Evolutionary conservation across 139 green algal genomes (phyloP), one percentile per base, ranked within the genome.

Genomic region (Nannochloris sp.): DNA sequence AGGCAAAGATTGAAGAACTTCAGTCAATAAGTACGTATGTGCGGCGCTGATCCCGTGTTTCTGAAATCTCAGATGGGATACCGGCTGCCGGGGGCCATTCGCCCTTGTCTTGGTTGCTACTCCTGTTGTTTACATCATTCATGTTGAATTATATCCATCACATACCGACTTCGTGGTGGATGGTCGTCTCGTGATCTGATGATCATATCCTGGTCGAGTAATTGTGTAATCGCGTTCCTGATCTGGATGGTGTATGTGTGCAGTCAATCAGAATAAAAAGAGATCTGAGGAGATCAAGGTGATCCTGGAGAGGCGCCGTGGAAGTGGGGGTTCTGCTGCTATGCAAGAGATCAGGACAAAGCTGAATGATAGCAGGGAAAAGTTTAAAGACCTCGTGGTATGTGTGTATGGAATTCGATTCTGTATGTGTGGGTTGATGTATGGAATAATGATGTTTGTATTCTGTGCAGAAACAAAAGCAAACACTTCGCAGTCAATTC

Each of bases 351-450:
- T 73, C 20, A 77, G 69, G 65, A 68, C 40, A 17, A 73, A 72
- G 59, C 65, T 77, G 20, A 63, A 63, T 14, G 70, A 73, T 49
- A 29, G 64, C 45, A 57, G 65, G 5, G 29, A 29, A 46, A 40
- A 77, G 65, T 77, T 71, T 56, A 57, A 77, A 50, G 12, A 44
- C 16, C 55, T 68, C 29, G 16, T 76, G 70, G 70, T 76, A 61
- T 25, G 70, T 59, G 9, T 23, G 17, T 2, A 11, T 53, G 50
- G 58, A 49, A 33, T 58, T 12, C 23, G 6, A 50, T 64, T 16
- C 3, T 56, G 9, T 56, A 10, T 14, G n/a, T 64, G 16, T 59
- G 20, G 16, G 5, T 5, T 59, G 5, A 9, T 16, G 0, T 64
- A 5, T 56, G 20, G 20, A 23, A 23, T 23, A 23, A 29, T 13